These are phyloP conservation scores for Pulveroboletus ravenelii DNA, from an alignment of 768 basidiomycete genomes.

Conservation along the genomic window DNA sequence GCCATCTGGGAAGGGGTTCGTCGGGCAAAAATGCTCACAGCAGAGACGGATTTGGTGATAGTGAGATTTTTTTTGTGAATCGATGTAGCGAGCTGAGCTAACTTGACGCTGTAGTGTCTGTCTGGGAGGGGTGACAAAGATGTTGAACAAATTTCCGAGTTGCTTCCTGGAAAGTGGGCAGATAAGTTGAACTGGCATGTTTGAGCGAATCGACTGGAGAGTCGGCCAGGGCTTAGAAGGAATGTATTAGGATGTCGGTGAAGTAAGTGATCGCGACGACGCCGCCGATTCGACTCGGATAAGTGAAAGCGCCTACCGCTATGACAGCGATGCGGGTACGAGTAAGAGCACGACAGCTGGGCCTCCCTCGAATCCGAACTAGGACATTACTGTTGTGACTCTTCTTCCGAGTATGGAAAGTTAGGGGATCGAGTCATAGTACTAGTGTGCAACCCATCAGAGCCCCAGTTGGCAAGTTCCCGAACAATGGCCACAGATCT, in stretches of 20 bases:
- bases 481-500: slow-evolving; percentile 42
- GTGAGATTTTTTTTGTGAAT: slow-evolving; percentile 44
- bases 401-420: slow-evolving; percentile 11
- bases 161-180: slow-evolving; percentile 91
- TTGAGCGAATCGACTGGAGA: slow-evolving; percentile 14
- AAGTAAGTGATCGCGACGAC: no score
- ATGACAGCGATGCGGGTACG: no score
- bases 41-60: slow-evolving; percentile 84
- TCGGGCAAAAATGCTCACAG: slow-evolving; percentile 77
- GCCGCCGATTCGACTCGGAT: no score
- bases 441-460: background rate
- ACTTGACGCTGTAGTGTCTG: slow-evolving; percentile 55
- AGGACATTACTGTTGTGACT: no score
- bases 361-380: no score
- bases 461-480: background rate
- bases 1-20: slow-evolving; percentile 91
- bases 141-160: slow-evolving; percentile 91
- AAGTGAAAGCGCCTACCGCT: no score
- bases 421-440: background rate
- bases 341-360: no score
- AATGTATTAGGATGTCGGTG: no score
- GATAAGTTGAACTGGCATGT: slow-evolving; percentile 92
- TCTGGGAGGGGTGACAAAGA: slow-evolving; percentile 98
- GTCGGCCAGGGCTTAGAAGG: no score
- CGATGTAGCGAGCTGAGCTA: slow-evolving; percentile 4